Evolutionary conservation across 2,329 filamentous ascomycete genomes (phyloP).

Genomic region (Stagonosporopsis tanaceti): DNA sequence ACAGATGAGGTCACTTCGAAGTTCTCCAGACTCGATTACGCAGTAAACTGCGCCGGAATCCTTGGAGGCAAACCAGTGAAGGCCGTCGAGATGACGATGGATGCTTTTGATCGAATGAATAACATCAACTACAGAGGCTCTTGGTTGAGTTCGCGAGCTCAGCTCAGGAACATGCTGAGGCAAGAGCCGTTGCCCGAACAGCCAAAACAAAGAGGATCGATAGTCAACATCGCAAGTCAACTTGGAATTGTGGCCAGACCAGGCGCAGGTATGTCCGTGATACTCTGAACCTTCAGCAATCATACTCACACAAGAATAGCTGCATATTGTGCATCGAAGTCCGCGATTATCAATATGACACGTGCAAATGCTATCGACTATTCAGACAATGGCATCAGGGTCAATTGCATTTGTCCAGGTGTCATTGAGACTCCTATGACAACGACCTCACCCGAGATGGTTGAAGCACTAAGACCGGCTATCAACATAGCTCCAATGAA

Average conservation of each 20-base stretch:
- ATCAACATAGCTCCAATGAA: slow-evolving; percentile 58
- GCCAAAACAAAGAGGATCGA: slow-evolving; percentile 51
- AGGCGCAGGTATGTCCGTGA: slow-evolving; percentile 30
- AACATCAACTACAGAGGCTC: slow-evolving; percentile 66
- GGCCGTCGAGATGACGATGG: slow-evolving; percentile 57
- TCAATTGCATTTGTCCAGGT: slow-evolving; percentile 67
- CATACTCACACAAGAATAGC: slow-evolving; percentile 48
- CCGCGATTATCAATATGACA: slow-evolving; percentile 66
- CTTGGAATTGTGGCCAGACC: slow-evolving; percentile 53
- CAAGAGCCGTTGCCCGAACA: slow-evolving; percentile 58
- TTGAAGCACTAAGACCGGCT: slow-evolving; percentile 48
- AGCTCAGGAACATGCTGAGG: slow-evolving; percentile 60
- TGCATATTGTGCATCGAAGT: slow-evolving; percentile 66
- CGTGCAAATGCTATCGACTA: slow-evolving; percentile 66
- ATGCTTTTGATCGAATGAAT: slow-evolving; percentile 62
- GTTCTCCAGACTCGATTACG: slow-evolving; percentile 63
- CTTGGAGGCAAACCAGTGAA: slow-evolving; percentile 52
- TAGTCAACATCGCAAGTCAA: slow-evolving; percentile 65
- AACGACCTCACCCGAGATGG: slow-evolving; percentile 36
- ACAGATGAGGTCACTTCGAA: slow-evolving; percentile 39
- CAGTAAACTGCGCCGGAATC: slow-evolving; percentile 64
- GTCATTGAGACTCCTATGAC: slow-evolving; percentile 55
- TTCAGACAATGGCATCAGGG: slow-evolving; percentile 58
- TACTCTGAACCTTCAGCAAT: no score
- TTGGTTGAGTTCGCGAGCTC: slow-evolving; percentile 63